Percentiles rank a stretch among this genome's conserved stretches.
Evolutionary conservation across 345 rosid species (phyloP).

Genomic region (Viola odorata): DNA sequence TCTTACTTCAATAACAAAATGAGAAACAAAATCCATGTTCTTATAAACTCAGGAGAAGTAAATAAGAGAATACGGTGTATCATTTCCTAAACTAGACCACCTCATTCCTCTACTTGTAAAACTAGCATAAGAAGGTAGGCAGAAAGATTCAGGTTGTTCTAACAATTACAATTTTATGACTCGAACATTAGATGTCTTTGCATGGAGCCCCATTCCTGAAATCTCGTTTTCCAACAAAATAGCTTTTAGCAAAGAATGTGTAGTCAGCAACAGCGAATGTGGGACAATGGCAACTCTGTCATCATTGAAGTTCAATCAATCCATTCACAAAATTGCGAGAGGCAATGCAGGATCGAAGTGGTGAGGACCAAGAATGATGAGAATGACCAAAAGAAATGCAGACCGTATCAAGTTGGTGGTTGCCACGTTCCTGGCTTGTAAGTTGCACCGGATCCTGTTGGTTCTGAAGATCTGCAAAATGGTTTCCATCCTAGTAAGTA

Average conservation of each 20-base stretch:
- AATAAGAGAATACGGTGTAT: neutral
- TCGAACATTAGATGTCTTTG: neutral
- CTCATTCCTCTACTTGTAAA: neutral
- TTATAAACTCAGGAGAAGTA: neutral
- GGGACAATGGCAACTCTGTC: neutral
- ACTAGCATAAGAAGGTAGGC: neutral
- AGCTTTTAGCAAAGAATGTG: constrained; percentile 3
- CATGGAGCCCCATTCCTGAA: neutral
- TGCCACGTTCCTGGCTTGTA: constrained; percentile 96
- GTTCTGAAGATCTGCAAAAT: constrained; percentile 62
- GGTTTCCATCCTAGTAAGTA: no score
- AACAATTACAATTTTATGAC: neutral
- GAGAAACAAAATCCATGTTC: no score
- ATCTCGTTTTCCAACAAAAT: neutral
- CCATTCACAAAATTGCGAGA: neutral
- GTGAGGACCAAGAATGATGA: constrained; percentile 2
- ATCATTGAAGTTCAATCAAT: neutral
- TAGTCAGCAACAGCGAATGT: no score
- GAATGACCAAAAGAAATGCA: neutral
- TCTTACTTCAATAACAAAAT: no score
- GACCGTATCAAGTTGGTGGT: constrained; percentile 56
- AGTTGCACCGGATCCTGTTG: constrained; percentile 78
- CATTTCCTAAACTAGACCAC: neutral
- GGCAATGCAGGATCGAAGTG: neutral
- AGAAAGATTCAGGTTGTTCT: neutral